These are phyloP conservation scores for Colletotrichum limetticola DNA, from an alignment of 2,329 filamentous ascomycete genomes.

Conservation along the genomic window DNA sequence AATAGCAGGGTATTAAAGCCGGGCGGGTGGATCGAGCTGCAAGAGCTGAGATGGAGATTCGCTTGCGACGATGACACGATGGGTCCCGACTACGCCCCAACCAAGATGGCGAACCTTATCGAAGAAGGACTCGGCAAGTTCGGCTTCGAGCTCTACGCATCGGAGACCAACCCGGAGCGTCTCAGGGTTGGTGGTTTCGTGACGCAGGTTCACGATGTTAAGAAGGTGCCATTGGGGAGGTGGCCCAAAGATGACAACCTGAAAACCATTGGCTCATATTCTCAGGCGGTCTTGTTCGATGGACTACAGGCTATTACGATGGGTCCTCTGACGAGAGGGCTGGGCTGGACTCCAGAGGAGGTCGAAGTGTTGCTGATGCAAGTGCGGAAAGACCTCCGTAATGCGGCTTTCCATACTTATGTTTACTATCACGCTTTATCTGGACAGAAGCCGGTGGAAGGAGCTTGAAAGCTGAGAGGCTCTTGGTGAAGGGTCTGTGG, in stretches of 20 bases:
- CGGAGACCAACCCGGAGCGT: background rate
- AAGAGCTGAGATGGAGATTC: background rate
- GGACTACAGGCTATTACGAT: conserved; percentile 48
- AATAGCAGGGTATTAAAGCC: background rate
- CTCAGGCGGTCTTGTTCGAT: conserved; percentile 37
- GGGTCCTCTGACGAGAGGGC: conserved; percentile 45
- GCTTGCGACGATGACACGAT: background rate
- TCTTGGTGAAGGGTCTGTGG: too few relatives aligned
- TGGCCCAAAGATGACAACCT: conserved; percentile 65
- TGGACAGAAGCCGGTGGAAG: background rate
- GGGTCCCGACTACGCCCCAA: conserved; percentile 1
- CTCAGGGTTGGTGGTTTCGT: background rate
- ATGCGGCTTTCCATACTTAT: conserved; percentile 46
- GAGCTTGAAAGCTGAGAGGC: background rate
- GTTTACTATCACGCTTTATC: background rate
- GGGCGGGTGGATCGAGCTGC: background rate
- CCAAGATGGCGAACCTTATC: background rate
- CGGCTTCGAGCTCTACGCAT: background rate
- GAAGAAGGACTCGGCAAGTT: background rate
- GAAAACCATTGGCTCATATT: conserved; percentile 36
- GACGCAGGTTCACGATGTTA: conserved; percentile 39
- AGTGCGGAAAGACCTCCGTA: conserved; percentile 44
- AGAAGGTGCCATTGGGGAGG: conserved; percentile 59
- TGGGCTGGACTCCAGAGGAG: conserved; percentile 46
- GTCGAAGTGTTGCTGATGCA: conserved; percentile 46